Percentiles rank a stretch among this genome's conserved stretches.
Evolutionary conservation across 345 rosid genomes (phyloP).

Genomic region (Arabidopsis thaliana): TAIR10.1 NC_003074.8:9157001-9157500

Average conservation of each 20-base stretch:
- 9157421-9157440: constrained; percentile 53
- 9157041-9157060: constrained; percentile 35
- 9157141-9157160: constrained; percentile 15
- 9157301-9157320: constrained; percentile 63
- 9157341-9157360: constrained; percentile 60
- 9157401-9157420: constrained; percentile 74
- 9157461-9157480: constrained; percentile 11
- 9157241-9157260: constrained; percentile 34
- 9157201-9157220: constrained; percentile 41
- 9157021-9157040: constrained; percentile 20
- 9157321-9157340: constrained; percentile 76
- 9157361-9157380: constrained; percentile 67
- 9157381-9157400: constrained; percentile 76
- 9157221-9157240: constrained; percentile 41
- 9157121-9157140: constrained; percentile 31
- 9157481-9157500: background rate
- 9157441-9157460: constrained; percentile 77
- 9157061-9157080: constrained; percentile 12
- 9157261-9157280: constrained; percentile 39
- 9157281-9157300: constrained; percentile 66
- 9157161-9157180: constrained; percentile 44
- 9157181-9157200: constrained; percentile 37
- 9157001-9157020: constrained; percentile 19
- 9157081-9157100: background rate
- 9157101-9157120: constrained; percentile 33